These are phyloP conservation scores for Epichloe uncinata DNA, from an alignment of 2,329 filamentous ascomycete genomes.

Conservation along the genomic window DNA sequence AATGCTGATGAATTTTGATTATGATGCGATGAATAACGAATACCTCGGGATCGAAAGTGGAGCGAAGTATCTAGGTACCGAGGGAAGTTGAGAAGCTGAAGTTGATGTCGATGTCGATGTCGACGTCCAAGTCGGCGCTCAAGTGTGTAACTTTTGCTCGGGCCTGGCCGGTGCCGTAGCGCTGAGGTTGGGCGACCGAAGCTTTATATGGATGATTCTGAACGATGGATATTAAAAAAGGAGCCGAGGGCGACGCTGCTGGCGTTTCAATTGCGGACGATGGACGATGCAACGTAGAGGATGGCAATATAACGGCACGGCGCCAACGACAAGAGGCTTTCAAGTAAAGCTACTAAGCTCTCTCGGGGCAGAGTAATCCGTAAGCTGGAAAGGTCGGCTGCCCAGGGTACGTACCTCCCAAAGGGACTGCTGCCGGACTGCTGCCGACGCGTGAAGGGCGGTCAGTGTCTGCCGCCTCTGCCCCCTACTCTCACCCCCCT, in stretches of 20 bases:
- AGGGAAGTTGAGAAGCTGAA: background rate
- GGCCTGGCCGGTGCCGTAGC: background rate
- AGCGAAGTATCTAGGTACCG: background rate
- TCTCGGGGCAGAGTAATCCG: background rate
- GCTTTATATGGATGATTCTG: background rate
- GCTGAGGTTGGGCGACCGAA: background rate
- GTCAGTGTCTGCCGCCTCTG: background rate
- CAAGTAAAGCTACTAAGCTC: background rate
- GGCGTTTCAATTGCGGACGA: background rate
- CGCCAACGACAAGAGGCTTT: background rate
- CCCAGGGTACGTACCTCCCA: background rate
- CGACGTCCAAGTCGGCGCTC: background rate
- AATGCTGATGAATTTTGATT: background rate
- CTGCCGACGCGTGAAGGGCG: slow-evolving; percentile 1
- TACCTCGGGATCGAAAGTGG: background rate
- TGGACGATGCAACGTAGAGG: background rate
- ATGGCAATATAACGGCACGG: background rate
- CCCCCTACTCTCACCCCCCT: no score
- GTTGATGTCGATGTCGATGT: background rate
- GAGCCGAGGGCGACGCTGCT: background rate
- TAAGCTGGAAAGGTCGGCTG: background rate
- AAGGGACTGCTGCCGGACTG: no score
- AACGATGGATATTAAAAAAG: background rate
- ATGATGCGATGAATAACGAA: background rate
- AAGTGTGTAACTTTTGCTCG: no score